Evolutionary conservation across 768 basidiomycete species (phyloP).

Genomic region (Postia placenta): DNA sequence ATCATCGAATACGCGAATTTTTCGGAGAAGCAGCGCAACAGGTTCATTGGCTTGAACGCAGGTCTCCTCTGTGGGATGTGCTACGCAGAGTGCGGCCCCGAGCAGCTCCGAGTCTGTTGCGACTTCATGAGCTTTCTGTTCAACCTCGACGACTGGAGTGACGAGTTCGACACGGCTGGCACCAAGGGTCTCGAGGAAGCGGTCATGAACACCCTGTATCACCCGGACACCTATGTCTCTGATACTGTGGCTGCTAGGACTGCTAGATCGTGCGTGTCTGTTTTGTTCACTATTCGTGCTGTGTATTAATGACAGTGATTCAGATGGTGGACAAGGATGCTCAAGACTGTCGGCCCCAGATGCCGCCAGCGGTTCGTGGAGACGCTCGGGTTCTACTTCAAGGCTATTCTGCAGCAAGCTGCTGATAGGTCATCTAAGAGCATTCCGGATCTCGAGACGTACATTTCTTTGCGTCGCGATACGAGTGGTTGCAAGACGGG

Average conservation of each 20-base stretch:
- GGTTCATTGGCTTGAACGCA: conserved; percentile 52
- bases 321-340: conserved; percentile 32
- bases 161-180: conserved; percentile 25
- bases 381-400: conserved; percentile 24
- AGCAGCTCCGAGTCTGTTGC: conserved; percentile 56
- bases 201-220: conserved; percentile 24
- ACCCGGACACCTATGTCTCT: conserved; percentile 20
- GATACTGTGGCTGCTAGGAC: conserved; percentile 19
- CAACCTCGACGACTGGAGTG: conserved; percentile 37
- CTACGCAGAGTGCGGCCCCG: conserved; percentile 49
- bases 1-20: conserved; percentile 25
- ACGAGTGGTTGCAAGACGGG: conserved; percentile 48
- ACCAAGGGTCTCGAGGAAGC: conserved; percentile 19
- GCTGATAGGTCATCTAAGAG: conserved; percentile 20
- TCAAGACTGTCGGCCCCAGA: conserved; percentile 31
- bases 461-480: conserved; percentile 46
- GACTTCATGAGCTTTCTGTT: conserved; percentile 57
- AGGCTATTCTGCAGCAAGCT: conserved; percentile 27
- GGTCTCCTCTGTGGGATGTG: conserved; percentile 63
- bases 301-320: neutral
- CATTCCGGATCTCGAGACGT: conserved; percentile 40
- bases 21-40: conserved; percentile 21
- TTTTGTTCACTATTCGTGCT: conserved; percentile 1
- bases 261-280: conserved; percentile 14
- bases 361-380: conserved; percentile 29